Base-by-base conservation (phyloP, 805 yeast species). In the Cyberlindnera petersonii region DNA sequence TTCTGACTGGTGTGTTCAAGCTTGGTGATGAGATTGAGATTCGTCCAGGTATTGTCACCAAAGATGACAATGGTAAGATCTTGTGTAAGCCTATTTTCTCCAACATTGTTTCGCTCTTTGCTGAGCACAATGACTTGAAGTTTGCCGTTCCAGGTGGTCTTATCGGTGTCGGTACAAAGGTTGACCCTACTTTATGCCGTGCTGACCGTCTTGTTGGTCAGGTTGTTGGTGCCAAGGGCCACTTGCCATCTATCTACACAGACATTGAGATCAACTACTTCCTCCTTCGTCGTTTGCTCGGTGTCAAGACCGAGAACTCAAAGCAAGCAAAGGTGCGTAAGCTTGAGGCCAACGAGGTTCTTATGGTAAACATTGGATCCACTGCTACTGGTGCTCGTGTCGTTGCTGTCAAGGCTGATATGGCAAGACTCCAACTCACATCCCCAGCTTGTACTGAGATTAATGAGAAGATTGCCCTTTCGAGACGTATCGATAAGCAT, bases 71-170 rank as follows among this genome's bases (percentile, higher is more conserved):
- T 48, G 78, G 78, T 47, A 86, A 84, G 65, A 86, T 91, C 56
- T 95, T 84, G 71, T 89, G 97, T 74, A 85, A 83, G 64, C 97
- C 98, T 33, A 91, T 93, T 59, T 86, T 84, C 71, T 88, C 97
- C 40, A 82, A 87, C 58, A 87, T 93, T 60, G 93, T 87, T 37
- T 85, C 98, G 11, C 72, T 93, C 53, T 91, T 89, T 63, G 98
- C 99, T 43, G 99, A 93, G 69, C 89, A 93, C 68, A 94, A 93
- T 59, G 96, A 89, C 64, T 78, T 93, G 66, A 93, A 93, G 65
- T 93, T 91, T 59, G 99, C 99, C 43, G 98, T 93, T 57, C 99
- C 99, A 33, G 99, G 99, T 81, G 99, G 99, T 49, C 77, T 93
- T 63, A 94, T 93, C 58, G 99, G 99, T 79, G 97, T 93, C 42